Conservation (phyloP, 2,329 filamentous ascomycete species). For the Clarireedia homoeocarpa region DNA sequence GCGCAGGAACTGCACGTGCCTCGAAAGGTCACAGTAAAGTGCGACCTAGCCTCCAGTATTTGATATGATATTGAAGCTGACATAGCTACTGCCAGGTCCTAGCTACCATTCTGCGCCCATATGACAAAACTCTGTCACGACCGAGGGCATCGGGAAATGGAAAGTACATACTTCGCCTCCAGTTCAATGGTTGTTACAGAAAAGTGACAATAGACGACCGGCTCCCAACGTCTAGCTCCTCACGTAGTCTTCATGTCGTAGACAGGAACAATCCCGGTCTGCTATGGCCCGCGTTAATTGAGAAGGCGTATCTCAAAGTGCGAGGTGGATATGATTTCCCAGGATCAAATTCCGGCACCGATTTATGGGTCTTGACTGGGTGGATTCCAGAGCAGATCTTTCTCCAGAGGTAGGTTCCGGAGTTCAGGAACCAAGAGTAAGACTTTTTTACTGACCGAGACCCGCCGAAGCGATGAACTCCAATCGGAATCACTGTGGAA, state of each 20-base stretch:
- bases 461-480: constrained; percentile 57
- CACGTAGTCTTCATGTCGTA: constrained; percentile 75
- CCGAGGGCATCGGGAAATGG: constrained; percentile 68
- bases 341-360: constrained; percentile 92
- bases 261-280: constrained; percentile 75
- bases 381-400: constrained; percentile 98
- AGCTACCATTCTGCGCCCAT: constrained; percentile 67
- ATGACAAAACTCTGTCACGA: constrained; percentile 46
- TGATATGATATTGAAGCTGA: constrained; percentile 4
- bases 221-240: constrained; percentile 68
- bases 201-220: constrained; percentile 84
- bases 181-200: constrained; percentile 91
- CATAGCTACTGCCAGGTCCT: constrained; percentile 46
- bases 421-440: too few relatives aligned
- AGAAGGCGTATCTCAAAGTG: constrained; percentile 95
- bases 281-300: constrained; percentile 85
- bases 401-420: constrained; percentile 55
- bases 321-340: constrained; percentile 96
- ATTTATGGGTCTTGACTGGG: constrained; percentile 84
- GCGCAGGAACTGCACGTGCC: constrained; percentile 66
- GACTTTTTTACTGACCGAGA: too few relatives aligned
- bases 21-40: constrained; percentile 63
- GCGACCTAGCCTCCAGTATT: constrained; percentile 21
- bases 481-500: constrained; percentile 71
- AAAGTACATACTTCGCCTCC: constrained; percentile 85